A percentile compares a stretch with the other conserved stretches of the same genome.
phyloP scores from a whole-genome alignment of 2,329 filamentous ascomycete genomes.

The Juglanconis oblonga region DNA sequence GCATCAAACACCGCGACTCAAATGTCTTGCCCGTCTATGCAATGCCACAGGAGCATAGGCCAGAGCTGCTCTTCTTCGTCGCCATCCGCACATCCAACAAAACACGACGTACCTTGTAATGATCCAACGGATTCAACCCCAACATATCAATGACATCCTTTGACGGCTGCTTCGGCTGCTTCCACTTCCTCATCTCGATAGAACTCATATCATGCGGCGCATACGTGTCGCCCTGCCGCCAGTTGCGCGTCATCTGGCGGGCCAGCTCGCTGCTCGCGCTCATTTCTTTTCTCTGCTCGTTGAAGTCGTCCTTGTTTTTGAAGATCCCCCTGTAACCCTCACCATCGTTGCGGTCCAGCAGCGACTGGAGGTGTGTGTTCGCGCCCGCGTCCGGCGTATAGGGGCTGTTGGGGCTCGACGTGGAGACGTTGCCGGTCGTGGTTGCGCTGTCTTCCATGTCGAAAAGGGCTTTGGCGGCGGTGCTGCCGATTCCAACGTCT shows the following conservation, averaged over 20 bases:
- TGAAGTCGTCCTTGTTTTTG: conserved; percentile 29
- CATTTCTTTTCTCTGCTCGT: conserved; percentile 36
- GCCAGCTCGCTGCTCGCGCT: conserved; percentile 51
- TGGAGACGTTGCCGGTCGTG: conserved; percentile 15
- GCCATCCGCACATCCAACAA: not conserved
- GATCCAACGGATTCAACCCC: conserved; percentile 73
- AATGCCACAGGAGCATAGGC: too few relatives aligned
- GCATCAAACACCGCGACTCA: too few relatives aligned
- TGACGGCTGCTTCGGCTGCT: conserved; percentile 49
- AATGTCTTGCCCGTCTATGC: too few relatives aligned
- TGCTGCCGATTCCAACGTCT: not conserved
- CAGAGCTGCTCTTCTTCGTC: too few relatives aligned
- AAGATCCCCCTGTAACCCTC: conserved; percentile 3
- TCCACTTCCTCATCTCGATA: conserved; percentile 80
- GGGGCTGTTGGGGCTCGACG: not conserved
- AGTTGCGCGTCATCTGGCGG: conserved; percentile 66
- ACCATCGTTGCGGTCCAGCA: not conserved
- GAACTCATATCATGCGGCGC: conserved; percentile 81
- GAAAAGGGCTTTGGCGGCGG: conserved; percentile 6
- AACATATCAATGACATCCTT: conserved; percentile 77
- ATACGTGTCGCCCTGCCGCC: conserved; percentile 80
- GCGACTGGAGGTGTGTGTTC: not conserved
- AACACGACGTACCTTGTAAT: conserved; percentile 72
- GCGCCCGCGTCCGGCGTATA: not conserved
- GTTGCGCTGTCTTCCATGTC: conserved; percentile 16